Evolutionary conservation across 78 protist genomes (phyloP).

Genomic region (Polysphondylium violaceum): DNA sequence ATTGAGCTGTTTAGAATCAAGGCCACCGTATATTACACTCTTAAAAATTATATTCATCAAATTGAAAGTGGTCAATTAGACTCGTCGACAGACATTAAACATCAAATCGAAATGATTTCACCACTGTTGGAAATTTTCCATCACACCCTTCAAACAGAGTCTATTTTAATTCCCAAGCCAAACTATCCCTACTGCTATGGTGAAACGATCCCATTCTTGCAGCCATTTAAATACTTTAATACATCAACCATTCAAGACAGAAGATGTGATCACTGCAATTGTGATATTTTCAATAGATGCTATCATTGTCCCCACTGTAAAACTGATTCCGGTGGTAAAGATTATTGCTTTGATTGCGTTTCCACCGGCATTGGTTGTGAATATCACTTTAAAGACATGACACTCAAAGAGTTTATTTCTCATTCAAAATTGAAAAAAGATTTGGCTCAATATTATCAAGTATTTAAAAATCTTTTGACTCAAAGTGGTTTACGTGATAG

Average conservation of each 20-base stretch:
- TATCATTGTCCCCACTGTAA: constrained; percentile 46
- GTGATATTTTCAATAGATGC: constrained; percentile 62
- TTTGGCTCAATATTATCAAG: constrained; percentile 12
- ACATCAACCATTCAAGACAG: constrained; percentile 40
- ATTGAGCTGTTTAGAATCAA: constrained; percentile 47
- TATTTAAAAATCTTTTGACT: neutral
- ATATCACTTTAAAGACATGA: constrained; percentile 46
- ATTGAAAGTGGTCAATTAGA: neutral
- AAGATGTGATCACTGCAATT: constrained; percentile 61
- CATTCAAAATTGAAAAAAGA: constrained; percentile 59
- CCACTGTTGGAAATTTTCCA: constrained; percentile 40
- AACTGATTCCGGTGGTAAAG: constrained; percentile 15
- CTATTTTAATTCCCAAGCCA: constrained; percentile 69
- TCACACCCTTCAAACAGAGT: constrained; percentile 49
- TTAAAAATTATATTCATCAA: neutral
- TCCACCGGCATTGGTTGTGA: constrained; percentile 56
- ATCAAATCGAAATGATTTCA: constrained; percentile 12
- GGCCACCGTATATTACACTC: constrained; percentile 33
- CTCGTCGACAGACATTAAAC: neutral
- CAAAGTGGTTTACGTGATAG: constrained; percentile 11
- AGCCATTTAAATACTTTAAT: constrained; percentile 46
- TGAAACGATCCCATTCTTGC: constrained; percentile 49
- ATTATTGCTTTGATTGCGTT: constrained; percentile 74
- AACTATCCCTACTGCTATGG: constrained; percentile 43
- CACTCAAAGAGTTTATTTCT: constrained; percentile 50